Conservation (phyloP, 768 basidiomycete species). For the Lactarius hengduanensis region DNA sequence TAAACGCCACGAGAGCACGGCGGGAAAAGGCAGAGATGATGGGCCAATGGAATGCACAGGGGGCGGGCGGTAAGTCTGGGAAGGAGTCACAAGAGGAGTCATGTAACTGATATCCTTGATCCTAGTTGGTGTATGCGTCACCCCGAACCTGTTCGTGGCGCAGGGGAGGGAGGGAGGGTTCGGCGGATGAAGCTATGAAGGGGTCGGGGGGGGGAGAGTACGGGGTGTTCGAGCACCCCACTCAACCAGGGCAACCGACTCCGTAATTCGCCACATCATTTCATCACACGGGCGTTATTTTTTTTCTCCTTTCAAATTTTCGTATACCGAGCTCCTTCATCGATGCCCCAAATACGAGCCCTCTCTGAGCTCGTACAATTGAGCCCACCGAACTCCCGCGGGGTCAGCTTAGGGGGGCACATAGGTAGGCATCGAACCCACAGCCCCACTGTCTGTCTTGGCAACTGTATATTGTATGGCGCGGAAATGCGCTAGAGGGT, state of each 20-base stretch:
- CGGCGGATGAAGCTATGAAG: no score
- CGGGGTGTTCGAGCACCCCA: no score
- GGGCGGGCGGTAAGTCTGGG: no score
- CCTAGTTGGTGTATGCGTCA: not conserved
- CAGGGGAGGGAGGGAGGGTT: not conserved
- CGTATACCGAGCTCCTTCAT: not conserved
- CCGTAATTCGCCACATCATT: not conserved
- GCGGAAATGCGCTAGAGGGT: not conserved
- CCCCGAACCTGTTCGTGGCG: not conserved
- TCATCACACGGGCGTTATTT: not conserved
- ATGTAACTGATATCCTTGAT: not conserved
- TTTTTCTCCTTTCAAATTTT: not conserved
- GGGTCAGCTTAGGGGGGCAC: not conserved
- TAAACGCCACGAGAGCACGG: not conserved
- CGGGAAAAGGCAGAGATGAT: not conserved
- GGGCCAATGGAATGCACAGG: not conserved
- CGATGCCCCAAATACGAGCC: not conserved
- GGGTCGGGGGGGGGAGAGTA: no score
- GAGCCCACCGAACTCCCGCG: not conserved
- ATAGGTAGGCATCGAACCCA: not conserved
- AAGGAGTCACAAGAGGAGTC: no score
- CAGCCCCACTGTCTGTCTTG: no score
- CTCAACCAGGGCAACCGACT: not conserved
- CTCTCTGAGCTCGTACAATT: not conserved
- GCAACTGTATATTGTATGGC: not conserved